A percentile compares a stretch with the other conserved stretches of the same genome.
These are phyloP conservation scores for Fusarium burgessii DNA, from an alignment of 2,329 filamentous ascomycete species.

Conservation along the genomic window DNA sequence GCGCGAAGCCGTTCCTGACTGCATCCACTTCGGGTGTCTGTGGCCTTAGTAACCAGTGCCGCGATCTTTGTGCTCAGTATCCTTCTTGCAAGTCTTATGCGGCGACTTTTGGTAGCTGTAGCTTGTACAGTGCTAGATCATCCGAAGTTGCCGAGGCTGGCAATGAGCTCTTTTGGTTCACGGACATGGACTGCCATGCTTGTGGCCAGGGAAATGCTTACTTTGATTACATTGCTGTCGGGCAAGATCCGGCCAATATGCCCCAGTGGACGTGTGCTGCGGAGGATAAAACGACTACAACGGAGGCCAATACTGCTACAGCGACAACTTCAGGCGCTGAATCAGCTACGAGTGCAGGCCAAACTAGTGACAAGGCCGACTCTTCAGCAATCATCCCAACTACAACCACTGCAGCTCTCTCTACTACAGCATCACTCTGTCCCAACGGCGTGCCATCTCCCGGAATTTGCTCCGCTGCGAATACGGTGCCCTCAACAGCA, in stretches of 20 bases:
- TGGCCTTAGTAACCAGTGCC: constrained; percentile 28
- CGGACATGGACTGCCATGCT: constrained; percentile 37
- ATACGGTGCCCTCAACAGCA: constrained; percentile 3
- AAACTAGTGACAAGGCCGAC: background rate
- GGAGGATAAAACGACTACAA: background rate
- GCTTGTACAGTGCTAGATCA: constrained; percentile 22
- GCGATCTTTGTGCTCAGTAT: constrained; percentile 39
- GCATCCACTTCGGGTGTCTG: constrained; percentile 13
- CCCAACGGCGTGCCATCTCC: constrained; percentile 26
- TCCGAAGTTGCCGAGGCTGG: constrained; percentile 28
- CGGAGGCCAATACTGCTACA: background rate
- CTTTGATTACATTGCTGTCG: constrained; percentile 36
- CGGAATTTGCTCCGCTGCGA: constrained; percentile 12
- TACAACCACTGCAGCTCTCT: background rate
- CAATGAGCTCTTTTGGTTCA: constrained; percentile 14
- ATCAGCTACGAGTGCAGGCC: background rate
- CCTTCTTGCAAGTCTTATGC: constrained; percentile 41
- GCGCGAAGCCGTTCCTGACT: constrained; percentile 34
- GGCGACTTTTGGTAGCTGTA: constrained; percentile 31
- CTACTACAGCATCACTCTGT: background rate
- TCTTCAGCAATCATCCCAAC: background rate
- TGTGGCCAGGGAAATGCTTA: constrained; percentile 33
- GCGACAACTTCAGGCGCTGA: background rate
- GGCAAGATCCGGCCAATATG: constrained; percentile 3
- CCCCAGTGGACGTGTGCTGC: constrained; percentile 22